Conservation (phyloP, 2,329 filamentous ascomycete species). For the Lachnellula cervina region DNA sequence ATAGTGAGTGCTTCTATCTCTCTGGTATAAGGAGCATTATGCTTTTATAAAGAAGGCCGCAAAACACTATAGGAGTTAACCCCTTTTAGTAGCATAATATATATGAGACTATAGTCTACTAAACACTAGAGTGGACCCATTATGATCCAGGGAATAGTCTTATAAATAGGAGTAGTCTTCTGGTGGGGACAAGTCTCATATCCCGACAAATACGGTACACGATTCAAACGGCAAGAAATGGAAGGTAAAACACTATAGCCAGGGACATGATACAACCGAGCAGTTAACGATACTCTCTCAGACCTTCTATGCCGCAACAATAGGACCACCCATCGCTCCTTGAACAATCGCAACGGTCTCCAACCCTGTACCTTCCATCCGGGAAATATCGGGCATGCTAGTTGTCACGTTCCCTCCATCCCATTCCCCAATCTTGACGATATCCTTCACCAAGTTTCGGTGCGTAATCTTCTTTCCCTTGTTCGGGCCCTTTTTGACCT, state of each 20-base stretch:
- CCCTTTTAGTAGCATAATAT: too few relatives aligned
- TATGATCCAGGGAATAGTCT: too few relatives aligned
- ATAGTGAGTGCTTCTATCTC: too few relatives aligned
- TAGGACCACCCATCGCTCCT: conserved; percentile 24
- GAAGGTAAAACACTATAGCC: too few relatives aligned
- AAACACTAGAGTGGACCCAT: too few relatives aligned
- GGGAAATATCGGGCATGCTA: conserved; percentile 22
- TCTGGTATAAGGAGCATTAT: too few relatives aligned
- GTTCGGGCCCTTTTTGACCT: conserved; percentile 32
- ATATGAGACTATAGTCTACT: too few relatives aligned
- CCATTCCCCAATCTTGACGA: conserved; percentile 35
- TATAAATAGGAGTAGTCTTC: too few relatives aligned
- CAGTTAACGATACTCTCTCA: neutral
- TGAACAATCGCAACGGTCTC: conserved; percentile 30
- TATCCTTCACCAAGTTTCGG: conserved; percentile 30
- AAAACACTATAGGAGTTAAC: too few relatives aligned
- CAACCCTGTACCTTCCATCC: conserved; percentile 22
- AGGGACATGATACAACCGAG: neutral
- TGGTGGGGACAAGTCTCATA: too few relatives aligned
- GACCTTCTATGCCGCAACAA: conserved; percentile 19
- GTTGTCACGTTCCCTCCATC: conserved; percentile 29
- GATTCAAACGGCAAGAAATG: neutral
- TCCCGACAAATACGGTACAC: too few relatives aligned
- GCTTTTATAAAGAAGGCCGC: too few relatives aligned
- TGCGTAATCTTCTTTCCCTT: conserved; percentile 35